phyloP scores from a whole-genome alignment of 2,329 filamentous ascomycete genomes.

The Botrytis cinerea region DNA sequence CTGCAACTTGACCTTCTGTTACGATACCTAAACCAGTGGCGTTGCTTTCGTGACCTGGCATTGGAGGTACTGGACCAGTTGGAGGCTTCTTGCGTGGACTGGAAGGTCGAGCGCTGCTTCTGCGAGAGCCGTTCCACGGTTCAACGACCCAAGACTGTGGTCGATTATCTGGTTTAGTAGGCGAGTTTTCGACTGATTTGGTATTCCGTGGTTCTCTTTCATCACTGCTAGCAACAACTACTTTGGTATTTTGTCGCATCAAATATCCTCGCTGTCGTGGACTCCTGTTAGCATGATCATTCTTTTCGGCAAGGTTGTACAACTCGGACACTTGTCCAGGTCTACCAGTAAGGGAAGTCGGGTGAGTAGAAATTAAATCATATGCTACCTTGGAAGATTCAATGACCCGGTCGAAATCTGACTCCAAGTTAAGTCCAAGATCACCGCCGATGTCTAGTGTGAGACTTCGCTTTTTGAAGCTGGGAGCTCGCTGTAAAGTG shows the following conservation, averaged over 20 bases:
- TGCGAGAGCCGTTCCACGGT: slow-evolving; percentile 88
- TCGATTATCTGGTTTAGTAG: slow-evolving; percentile 68
- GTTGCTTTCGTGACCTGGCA: slow-evolving; percentile 87
- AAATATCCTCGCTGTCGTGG: slow-evolving; percentile 87
- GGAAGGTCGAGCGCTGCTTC: slow-evolving; percentile 57
- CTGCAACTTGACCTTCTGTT: slow-evolving; percentile 53
- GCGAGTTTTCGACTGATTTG: slow-evolving; percentile 67
- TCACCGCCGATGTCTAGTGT: slow-evolving; percentile 74
- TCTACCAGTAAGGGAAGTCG: slow-evolving; percentile 27
- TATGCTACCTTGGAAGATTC: slow-evolving; percentile 92
- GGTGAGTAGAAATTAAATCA: slow-evolving; percentile 38
- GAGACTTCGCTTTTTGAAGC: slow-evolving; percentile 79
- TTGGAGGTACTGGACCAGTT: slow-evolving; percentile 69
- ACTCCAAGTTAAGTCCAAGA: slow-evolving; percentile 81
- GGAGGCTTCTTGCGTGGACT: slow-evolving; percentile 45
- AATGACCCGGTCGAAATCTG: slow-evolving; percentile 93
- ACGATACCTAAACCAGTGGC: slow-evolving; percentile 61
- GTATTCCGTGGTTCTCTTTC: slow-evolving; percentile 57
- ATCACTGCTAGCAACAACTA: slow-evolving; percentile 80
- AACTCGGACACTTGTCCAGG: slow-evolving; percentile 51
- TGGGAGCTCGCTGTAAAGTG: slow-evolving; percentile 58
- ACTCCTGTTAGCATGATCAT: slow-evolving; percentile 61
- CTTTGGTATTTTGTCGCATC: slow-evolving; percentile 97
- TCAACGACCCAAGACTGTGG: slow-evolving; percentile 95
- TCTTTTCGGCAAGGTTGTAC: slow-evolving; percentile 22